phyloP scores from a whole-genome alignment of 345 rosid species.

The Ceriops tagal region DNA sequence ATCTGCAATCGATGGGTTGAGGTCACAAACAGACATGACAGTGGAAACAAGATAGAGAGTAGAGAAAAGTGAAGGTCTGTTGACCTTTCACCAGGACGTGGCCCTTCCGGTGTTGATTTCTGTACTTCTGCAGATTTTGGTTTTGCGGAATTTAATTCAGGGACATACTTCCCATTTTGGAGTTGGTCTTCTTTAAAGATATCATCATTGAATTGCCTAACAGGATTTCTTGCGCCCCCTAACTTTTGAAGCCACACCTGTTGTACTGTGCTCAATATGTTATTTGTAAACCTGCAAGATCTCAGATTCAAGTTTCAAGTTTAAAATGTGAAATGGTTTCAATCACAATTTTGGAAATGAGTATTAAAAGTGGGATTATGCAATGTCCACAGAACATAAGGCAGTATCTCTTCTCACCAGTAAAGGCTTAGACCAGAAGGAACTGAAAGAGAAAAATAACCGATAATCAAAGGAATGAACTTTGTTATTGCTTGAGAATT shows the following conservation, averaged over 20 bases:
- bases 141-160: constrained; percentile 33
- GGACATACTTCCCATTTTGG: constrained; percentile 37
- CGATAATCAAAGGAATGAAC: constrained; percentile 84
- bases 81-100: constrained; percentile 75
- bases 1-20: constrained; percentile 43
- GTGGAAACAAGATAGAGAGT: background rate
- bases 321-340: background rate
- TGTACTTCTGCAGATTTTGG: constrained; percentile 32
- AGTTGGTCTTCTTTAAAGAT: constrained; percentile 39
- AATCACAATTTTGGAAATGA: constrained; percentile 1
- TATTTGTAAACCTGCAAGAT: constrained; percentile 77
- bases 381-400: background rate
- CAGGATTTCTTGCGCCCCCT: constrained; percentile 67
- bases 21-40: constrained; percentile 9
- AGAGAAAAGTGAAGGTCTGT: background rate
- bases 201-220: constrained; percentile 40
- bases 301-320: constrained; percentile 12
- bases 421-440: constrained; percentile 98
- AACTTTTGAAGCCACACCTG: constrained; percentile 94
- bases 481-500: constrained; percentile 78
- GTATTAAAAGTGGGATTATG: background rate
- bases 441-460: constrained; percentile 94
- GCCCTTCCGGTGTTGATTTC: constrained; percentile 49
- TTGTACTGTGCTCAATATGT: constrained; percentile 79
- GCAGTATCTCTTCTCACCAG: constrained; percentile 54